Evolutionary conservation across 192 early-diverging fungal species (phyloP).

Genomic region (Entomortierella parvispora): DNA sequence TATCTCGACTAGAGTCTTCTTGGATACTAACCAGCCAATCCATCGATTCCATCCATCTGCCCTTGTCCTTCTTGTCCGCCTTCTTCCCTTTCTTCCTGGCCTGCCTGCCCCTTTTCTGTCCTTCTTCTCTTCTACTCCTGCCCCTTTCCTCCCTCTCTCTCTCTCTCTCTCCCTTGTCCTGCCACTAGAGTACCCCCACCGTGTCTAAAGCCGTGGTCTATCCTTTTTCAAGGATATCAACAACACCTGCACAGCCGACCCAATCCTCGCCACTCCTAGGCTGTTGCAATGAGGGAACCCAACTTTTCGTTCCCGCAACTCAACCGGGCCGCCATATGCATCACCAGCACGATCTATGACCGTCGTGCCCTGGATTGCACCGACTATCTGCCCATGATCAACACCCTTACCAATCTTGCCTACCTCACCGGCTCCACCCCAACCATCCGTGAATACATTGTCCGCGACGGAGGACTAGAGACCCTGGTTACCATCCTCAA

Average conservation of each 20-base stretch:
- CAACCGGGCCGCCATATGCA: slow-evolving; percentile 83
- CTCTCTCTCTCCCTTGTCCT: neutral
- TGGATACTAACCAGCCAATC: no score
- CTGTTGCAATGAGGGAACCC: slow-evolving; percentile 86
- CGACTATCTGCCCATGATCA: slow-evolving; percentile 86
- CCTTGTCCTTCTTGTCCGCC: no score
- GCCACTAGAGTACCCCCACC: no score
- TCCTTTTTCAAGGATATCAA: no score
- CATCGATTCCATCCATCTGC: no score
- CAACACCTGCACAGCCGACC: no score
- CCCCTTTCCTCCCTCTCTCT: neutral
- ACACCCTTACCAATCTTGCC: slow-evolving; percentile 88
- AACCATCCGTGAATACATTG: slow-evolving; percentile 82
- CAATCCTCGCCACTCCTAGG: no score
- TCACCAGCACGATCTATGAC: slow-evolving; percentile 87
- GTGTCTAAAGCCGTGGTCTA: no score
- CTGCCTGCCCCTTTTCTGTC: neutral
- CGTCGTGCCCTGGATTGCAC: slow-evolving; percentile 92
- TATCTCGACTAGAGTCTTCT: no score
- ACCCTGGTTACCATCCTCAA: slow-evolving; percentile 85
- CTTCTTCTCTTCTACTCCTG: neutral
- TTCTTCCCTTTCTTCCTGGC: no score
- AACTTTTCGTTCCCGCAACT: slow-evolving; percentile 83
- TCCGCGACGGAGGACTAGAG: slow-evolving; percentile 89
- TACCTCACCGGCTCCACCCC: slow-evolving; percentile 87